Evolutionary conservation across 805 yeast genomes (phyloP), one percentile per base, ranked within the genome.

Genomic region (Candida vartiovaarae): DNA sequence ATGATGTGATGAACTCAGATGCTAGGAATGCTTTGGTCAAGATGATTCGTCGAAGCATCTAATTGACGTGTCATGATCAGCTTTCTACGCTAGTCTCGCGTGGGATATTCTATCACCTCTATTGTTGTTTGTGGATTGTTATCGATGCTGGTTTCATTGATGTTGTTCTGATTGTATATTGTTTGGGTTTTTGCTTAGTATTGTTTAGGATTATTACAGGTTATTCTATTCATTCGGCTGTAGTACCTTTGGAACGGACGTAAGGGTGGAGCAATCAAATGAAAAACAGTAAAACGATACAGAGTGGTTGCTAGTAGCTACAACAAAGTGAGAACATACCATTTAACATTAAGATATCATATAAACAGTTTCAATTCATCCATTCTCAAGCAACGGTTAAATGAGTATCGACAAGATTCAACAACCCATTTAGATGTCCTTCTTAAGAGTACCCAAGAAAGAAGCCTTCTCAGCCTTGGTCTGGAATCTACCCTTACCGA

Each of bases 401-500:
- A 15, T 20, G 34, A 26, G 38, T 23, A 7, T 25, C 23, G 36
- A 8, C 7, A 6, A 32, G 38, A 39, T 34, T 38, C 46, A 47
- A 38, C 36, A 38, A 51, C 35, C 27, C 41, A 58, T 44, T 68
- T 80, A 76, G 71, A 87, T 81, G 75, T 90, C 97, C 84, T 87
- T 90, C 95, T 93, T 93, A 73, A 93, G 84, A 69, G 99, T 91
- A 80, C 99, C 99, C 80, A 90, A 67, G 91, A 93, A 93, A 70
- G 99, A 95, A 70, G 84, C 89, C 90, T 95, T 95, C 83, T 93
- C 99, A 74, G 97, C 98, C 66, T 97, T 95, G 68, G 99, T 93
- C 81, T 93, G 99, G 98, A 93, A 93, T 84, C 99, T 93, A 82
- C 99, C 99, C 88, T 93, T 95, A 85, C 99, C 99, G 90, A 93